These are phyloP conservation scores for Zygoascus biomembranicola DNA, from an alignment of 805 yeast species.

Conservation along the genomic window DNA sequence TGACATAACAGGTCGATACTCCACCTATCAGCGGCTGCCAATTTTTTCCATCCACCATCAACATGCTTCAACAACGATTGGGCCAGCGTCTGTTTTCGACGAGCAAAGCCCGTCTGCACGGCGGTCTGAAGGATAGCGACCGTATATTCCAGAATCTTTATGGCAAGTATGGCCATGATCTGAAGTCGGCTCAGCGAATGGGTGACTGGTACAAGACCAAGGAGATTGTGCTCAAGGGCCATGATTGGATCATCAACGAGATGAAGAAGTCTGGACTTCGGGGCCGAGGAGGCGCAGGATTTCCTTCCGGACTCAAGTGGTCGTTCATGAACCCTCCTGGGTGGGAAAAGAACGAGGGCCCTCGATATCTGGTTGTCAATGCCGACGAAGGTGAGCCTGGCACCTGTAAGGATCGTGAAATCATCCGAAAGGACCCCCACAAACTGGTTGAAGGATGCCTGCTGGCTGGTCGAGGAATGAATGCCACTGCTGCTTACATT, in stretches of 20 bases:
- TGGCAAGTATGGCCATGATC: slow-evolving; percentile 64
- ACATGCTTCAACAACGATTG: neutral
- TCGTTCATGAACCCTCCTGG: slow-evolving; percentile 94
- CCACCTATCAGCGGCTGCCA: neutral
- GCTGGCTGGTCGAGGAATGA: slow-evolving; percentile 85
- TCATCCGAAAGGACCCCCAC: slow-evolving; percentile 86
- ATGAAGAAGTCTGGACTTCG: slow-evolving; percentile 77
- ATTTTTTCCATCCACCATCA: neutral
- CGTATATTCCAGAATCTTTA: slow-evolving; percentile 82
- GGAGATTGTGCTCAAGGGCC: slow-evolving; percentile 75
- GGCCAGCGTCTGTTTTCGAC: slow-evolving; percentile 7
- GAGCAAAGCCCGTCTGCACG: slow-evolving; percentile 32
- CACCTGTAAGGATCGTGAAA: slow-evolving; percentile 87
- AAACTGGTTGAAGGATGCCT: slow-evolving; percentile 89
- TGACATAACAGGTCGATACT: neutral
- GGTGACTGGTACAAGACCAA: slow-evolving; percentile 93
- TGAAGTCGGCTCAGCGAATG: slow-evolving; percentile 65
- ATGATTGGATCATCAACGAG: slow-evolving; percentile 84
- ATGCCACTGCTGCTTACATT: slow-evolving; percentile 86
- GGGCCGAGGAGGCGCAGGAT: slow-evolving; percentile 93
- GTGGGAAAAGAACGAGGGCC: slow-evolving; percentile 87
- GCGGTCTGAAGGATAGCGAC: slow-evolving; percentile 75
- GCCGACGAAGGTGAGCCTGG: slow-evolving; percentile 97
- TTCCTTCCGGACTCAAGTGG: slow-evolving; percentile 88
- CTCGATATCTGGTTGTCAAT: slow-evolving; percentile 79